Conservation (phyloP, 139 green algal species). For the Chlorella ohadii region DNA sequence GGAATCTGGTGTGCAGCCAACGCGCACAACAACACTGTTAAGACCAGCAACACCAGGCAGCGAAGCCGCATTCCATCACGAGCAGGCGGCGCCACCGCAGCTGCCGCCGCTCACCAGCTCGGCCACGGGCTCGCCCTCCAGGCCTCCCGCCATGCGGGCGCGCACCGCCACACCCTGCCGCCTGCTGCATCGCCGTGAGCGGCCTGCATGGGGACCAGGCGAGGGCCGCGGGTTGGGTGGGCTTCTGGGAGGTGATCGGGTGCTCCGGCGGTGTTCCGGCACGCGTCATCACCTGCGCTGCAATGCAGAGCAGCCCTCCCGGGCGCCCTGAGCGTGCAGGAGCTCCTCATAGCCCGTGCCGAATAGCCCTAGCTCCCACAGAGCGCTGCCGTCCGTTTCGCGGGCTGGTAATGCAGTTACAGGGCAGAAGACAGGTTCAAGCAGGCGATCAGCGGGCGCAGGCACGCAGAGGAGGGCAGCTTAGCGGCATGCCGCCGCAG, state of each 20-base stretch:
- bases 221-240: neutral
- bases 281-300: neutral
- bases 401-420: too few species aligned
- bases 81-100: neutral
- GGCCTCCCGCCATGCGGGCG: neutral
- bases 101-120: conserved; percentile 9
- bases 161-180: neutral
- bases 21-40: neutral
- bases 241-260: too few species aligned
- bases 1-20: too few species aligned
- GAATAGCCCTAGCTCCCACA: too few species aligned
- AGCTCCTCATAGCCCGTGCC: too few species aligned
- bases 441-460: too few species aligned
- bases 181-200: neutral
- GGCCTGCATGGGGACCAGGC: neutral
- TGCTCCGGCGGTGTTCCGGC: neutral
- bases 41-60: neutral
- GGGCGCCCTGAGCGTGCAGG: too few species aligned
- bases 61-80: neutral
- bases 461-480: too few species aligned
- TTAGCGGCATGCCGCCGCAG: too few species aligned
- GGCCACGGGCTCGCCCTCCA: neutral
- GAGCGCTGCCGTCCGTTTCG: too few species aligned
- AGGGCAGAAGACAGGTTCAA: too few species aligned
- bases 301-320: neutral